A percentile compares a stretch with the other conserved stretches of the same genome.
phyloP scores from a whole-genome alignment of 2,329 filamentous ascomycete genomes.

The Arthrobotrys conoides region DNA sequence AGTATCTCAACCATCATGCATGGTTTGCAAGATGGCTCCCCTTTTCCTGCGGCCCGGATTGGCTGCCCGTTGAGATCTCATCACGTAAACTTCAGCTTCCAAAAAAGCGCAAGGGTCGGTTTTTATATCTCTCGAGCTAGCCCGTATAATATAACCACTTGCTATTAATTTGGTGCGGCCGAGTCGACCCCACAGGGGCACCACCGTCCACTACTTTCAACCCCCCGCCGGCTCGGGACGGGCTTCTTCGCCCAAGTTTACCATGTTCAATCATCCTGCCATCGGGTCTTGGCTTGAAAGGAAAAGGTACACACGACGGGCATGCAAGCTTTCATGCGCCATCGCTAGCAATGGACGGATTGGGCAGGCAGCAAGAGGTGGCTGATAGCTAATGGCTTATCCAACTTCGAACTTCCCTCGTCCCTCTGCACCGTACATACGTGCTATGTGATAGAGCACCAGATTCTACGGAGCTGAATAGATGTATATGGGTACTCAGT shows the following conservation, averaged over 20 bases:
- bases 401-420: background rate
- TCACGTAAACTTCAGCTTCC: constrained; percentile 28
- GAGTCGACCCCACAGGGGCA: constrained; percentile 33
- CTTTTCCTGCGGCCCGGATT: constrained; percentile 16
- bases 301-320: constrained; percentile 18
- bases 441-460: background rate
- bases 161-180: constrained; percentile 11
- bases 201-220: constrained; percentile 2
- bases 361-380: constrained; percentile 47
- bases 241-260: constrained; percentile 17
- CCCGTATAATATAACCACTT: background rate
- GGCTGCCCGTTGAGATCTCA: constrained; percentile 11
- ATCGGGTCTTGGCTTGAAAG: constrained; percentile 31
- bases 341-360: constrained; percentile 40
- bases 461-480: too few species aligned
- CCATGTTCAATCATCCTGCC: constrained; percentile 15
- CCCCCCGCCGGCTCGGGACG: constrained; percentile 54
- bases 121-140: constrained; percentile 4
- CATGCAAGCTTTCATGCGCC: constrained; percentile 22
- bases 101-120: constrained; percentile 1
- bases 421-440: background rate
- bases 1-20: constrained; percentile 11
- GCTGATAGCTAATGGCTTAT: constrained; percentile 3
- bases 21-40: constrained; percentile 14
- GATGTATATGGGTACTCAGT: too few species aligned